phyloP scores from a whole-genome alignment of 176 grass and related monocot species.

The Pharus latifolius region DNA sequence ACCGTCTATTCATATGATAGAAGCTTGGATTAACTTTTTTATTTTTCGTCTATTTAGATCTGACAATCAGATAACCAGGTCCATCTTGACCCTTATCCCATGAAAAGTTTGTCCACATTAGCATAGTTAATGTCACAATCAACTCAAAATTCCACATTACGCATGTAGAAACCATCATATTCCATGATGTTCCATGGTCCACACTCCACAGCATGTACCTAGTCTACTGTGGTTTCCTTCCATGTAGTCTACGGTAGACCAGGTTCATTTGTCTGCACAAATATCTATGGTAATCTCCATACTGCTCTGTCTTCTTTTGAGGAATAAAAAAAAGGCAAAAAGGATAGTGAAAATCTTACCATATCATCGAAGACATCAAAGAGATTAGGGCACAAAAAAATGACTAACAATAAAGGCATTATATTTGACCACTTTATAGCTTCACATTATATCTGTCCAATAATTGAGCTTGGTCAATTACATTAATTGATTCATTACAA shows the following conservation, averaged over 20 bases:
- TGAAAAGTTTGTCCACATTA: too few species aligned
- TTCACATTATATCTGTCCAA: conserved; percentile 25
- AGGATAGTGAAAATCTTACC: neutral
- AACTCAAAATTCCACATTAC: too few species aligned
- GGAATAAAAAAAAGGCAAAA: neutral
- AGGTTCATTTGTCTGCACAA: neutral
- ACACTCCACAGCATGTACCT: too few species aligned
- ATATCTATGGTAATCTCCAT: neutral
- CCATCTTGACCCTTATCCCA: too few species aligned
- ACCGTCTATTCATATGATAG: too few species aligned
- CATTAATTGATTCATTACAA: conserved; percentile 23
- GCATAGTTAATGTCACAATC: too few species aligned
- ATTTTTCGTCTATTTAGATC: too few species aligned
- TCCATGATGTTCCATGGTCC: too few species aligned
- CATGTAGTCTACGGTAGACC: neutral
- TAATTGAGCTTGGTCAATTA: conserved; percentile 17
- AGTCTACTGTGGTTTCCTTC: too few species aligned
- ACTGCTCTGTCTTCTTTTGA: neutral
- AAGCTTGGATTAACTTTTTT: too few species aligned
- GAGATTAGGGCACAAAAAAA: neutral
- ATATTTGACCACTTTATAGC: conserved; percentile 11
- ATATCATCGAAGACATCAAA: neutral
- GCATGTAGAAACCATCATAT: too few species aligned
- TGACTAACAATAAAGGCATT: neutral
- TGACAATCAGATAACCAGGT: too few species aligned